Percentiles rank a stretch among this genome's conserved stretches.
Conservation (phyloP, 345 rosid species). For the Murraya paniculata region DNA sequence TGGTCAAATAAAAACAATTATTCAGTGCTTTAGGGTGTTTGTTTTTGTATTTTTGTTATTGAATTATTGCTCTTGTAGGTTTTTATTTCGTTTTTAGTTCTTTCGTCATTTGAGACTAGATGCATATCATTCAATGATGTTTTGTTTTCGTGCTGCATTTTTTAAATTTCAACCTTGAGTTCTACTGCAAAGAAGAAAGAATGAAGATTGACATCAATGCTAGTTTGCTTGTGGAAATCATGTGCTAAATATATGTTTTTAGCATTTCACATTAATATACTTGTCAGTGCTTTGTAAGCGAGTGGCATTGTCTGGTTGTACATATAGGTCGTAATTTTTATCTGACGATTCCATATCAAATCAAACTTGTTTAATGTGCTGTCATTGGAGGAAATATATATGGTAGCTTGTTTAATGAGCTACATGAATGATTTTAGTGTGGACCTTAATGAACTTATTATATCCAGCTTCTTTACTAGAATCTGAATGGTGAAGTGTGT, state of each 20-base stretch:
- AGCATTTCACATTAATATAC: background rate
- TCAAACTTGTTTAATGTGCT: background rate
- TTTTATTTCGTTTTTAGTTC: background rate
- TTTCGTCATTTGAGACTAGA: background rate
- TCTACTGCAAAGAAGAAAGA: background rate
- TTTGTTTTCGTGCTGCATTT: background rate
- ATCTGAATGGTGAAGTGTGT: background rate
- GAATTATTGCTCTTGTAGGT: background rate
- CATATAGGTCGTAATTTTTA: background rate
- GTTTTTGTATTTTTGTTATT: background rate
- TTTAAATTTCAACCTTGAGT: background rate
- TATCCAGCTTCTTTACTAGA: background rate
- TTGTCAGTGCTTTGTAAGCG: background rate
- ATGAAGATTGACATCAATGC: background rate
- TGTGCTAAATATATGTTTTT: background rate
- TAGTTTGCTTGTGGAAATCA: background rate
- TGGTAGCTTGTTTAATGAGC: conserved; percentile 1
- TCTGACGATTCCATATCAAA: background rate
- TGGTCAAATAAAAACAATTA: background rate
- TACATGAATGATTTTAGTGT: background rate
- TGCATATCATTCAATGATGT: background rate
- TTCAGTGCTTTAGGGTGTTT: background rate
- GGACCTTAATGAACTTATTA: background rate
- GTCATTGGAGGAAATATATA: background rate
- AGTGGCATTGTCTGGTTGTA: background rate